Evolutionary conservation across 768 basidiomycete genomes (phyloP).

Genomic region (Albatrellus ellisii): DNA sequence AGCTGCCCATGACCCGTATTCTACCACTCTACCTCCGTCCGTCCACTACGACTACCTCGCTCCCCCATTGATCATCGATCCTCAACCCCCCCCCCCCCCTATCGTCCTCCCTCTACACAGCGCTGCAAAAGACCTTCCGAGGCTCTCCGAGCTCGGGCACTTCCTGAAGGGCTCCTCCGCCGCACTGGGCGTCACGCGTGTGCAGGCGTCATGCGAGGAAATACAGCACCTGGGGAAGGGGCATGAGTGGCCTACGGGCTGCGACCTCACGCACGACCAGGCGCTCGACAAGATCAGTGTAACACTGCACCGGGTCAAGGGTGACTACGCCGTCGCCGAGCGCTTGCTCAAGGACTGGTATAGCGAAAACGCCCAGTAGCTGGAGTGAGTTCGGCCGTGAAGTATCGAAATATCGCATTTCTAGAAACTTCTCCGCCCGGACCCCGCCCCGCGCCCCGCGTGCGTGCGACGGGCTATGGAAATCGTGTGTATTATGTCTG

Average conservation of each 20-base stretch:
- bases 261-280: neutral
- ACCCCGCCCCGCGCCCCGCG: too few species aligned
- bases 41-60: neutral
- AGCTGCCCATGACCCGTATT: too few species aligned
- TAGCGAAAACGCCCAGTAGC: neutral
- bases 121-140: constrained; percentile 40
- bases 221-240: constrained; percentile 63
- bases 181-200: constrained; percentile 72
- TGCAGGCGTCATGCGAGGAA: constrained; percentile 77
- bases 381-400: too few species aligned
- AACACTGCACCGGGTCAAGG: constrained; percentile 6
- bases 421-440: too few species aligned
- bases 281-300: constrained; percentile 8
- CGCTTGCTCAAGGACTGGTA: constrained; percentile 6
- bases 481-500: too few species aligned
- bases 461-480: too few species aligned
- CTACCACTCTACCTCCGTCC: too few species aligned
- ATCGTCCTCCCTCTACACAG: neutral
- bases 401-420: too few species aligned
- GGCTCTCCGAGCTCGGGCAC: constrained; percentile 72
- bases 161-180: constrained; percentile 97
- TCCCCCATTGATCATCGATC: neutral
- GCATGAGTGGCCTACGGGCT: neutral
- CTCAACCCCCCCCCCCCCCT: neutral
- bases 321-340: constrained; percentile 9